Evolutionary conservation across 2,329 filamentous ascomycete species (phyloP), one percentile per base, ranked within the genome.

Genomic region (Monosporascus sp.): DNA sequence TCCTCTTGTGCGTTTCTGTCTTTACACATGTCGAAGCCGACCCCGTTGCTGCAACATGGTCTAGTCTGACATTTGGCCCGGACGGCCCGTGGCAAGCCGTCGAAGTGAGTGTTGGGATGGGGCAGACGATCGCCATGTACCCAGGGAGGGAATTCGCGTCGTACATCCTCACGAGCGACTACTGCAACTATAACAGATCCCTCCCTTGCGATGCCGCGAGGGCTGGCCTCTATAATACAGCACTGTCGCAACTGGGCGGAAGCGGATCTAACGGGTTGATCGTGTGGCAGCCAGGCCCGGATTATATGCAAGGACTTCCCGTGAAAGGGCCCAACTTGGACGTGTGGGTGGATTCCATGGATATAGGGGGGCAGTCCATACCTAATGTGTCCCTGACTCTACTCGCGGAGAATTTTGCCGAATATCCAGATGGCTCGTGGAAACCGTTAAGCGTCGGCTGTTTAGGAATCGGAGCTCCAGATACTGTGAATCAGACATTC

Each of bases 41-140:
- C 3, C 57, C 61, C 18, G 55, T 69, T 27, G 58, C 58, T 17
- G 63, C 54, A 14, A 59, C 41, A 59, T 67, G 64, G 67, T 67
- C 65, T 24, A 56, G 54, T 14, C 54, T 52, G 18, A 61, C 57
- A 2, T 69, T 62, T 51, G 69, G 68, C 3, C 67, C 68, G 9
- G 69, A 72, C 25, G 69, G 69, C 5, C 69, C 69, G 7, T 71
- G 69, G 68, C 61, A 62, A 8, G 66, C 66, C 7, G 55, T 69
- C 20, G 58, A 63, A 27, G 58, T 67, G 18, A 63, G 53, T 7
- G 8, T 66, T 18, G 61, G 62, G 25, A 50, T 20, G 18, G 51
- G 58, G 39, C 59, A 64, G 22, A 60, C 51, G 22, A 58, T 69
- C 51, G 53, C 62, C 15, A 37, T 71, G 24, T 69, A 62, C 50